Evolutionary conservation across 2,329 filamentous ascomycete genomes (phyloP), one percentile per base, ranked within the genome.

Genomic region (Harringtonia lauricola): DNA sequence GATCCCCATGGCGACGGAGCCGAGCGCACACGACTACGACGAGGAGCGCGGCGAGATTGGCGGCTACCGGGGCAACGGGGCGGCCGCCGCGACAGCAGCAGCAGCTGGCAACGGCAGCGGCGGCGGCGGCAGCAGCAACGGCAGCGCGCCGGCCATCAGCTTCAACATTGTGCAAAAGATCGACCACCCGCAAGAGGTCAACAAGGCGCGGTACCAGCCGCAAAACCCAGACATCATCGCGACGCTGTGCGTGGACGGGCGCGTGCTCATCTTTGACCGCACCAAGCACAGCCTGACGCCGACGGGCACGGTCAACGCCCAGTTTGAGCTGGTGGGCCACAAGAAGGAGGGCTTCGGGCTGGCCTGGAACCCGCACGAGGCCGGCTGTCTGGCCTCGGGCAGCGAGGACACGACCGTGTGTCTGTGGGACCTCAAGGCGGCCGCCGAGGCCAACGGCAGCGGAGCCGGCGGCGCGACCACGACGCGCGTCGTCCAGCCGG

Each of bases 151-250:
- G 18, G 70, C 77, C 35, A 82, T 96, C 62, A 88, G 86, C 57
- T 95, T 94, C 70, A 83, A 84, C 51, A 85, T 98, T 56, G 82
- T 92, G 41, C 92, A 98, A 64, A 92, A 86, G 64, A 98, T 98
- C 59, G 85, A 94, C 60, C 92, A 98, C 60, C 88, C 89, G 15
- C 86, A 86, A 50, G 92, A 98, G 63, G 88, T 98, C 59, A 98
- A 98, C 73, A 98, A 96, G 69, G 94, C 92, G 15, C 82, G 92
- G 53, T 96, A 96, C 60, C 89, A 95, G 64, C 92, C 92, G 13
- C 90, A 96, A 61, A 98, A 98, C 58, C 88, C 90, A 6, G 88
- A 98, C 57, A 81, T 98, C 46, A 94, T 98, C 55, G 92, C 92
- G 3, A 95, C 92, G 0, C 81, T 95, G 65, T 88, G 86, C 51